Percentiles rank a stretch among this genome's conserved stretches.
Evolutionary conservation across 257 asterid species (phyloP).

Genomic region (Solanum chiquidenum): DNA sequence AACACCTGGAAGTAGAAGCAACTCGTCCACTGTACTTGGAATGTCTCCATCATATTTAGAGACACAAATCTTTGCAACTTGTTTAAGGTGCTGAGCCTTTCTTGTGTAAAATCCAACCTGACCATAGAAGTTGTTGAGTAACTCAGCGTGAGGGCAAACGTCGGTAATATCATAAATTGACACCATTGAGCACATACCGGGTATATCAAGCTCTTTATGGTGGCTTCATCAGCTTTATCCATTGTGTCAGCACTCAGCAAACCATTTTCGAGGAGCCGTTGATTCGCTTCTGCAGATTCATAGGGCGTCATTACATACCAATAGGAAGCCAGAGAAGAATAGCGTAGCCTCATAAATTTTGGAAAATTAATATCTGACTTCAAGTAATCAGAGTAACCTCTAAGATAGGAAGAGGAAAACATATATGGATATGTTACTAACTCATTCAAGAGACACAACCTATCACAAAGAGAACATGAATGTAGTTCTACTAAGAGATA

Average conservation of each 20-base stretch:
- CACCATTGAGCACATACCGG: slow-evolving; percentile 39
- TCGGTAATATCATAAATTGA: neutral
- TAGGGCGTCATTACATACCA: neutral
- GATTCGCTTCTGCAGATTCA: slow-evolving; percentile 66
- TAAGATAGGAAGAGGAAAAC: neutral
- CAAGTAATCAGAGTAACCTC: neutral
- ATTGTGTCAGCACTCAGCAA: slow-evolving; percentile 71
- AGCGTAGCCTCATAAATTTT: neutral
- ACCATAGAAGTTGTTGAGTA: slow-evolving; percentile 1
- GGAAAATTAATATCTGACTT: neutral
- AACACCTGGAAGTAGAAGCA: slow-evolving; percentile 89
- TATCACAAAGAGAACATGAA: neutral
- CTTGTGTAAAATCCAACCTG: slow-evolving; percentile 94
- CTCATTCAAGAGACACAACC: neutral
- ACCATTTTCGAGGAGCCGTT: slow-evolving; percentile 66
- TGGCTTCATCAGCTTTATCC: slow-evolving; percentile 57
- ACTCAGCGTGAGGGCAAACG: neutral
- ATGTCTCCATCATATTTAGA: slow-evolving; percentile 70
- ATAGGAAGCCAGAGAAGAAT: neutral
- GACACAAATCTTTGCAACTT: slow-evolving; percentile 67
- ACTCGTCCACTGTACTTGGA: slow-evolving; percentile 69
- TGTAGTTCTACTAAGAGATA: neutral
- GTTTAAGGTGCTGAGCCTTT: slow-evolving; percentile 84
- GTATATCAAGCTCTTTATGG: slow-evolving; percentile 63
- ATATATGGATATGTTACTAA: neutral